Evolutionary conservation across 805 yeast genomes (phyloP), one percentile per base, ranked within the genome.

Genomic region (Priceomyces haplophilus): DNA sequence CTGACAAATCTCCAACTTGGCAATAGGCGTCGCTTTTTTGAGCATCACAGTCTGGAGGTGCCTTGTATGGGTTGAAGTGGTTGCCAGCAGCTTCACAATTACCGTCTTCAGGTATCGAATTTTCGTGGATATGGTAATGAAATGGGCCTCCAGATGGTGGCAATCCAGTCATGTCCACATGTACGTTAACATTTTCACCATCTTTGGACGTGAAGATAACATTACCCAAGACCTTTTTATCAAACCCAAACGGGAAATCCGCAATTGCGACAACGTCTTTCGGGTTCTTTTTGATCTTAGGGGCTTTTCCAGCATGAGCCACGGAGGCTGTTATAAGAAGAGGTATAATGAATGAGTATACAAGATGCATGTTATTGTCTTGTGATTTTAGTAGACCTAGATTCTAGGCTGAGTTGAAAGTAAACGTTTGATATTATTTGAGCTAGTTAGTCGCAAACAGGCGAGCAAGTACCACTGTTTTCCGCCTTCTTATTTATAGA

Each of bases 1-100:
- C 91, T 27, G 86, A 77, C 52, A 84, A 76, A 56, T 84, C 90
- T 44, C 91, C 91, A 33, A 83, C 78, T 61, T 81, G 81, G 58
- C 88, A 84, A 27, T 59, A 66, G 6, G 81, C 59, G 59, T 83
- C 83, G 51, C 74, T 69, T 13, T 66, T 67, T 43, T 69, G 67
- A 20, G 59, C 50, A 41, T 75, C 82, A 60, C 88, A 82, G 38
- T 68, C 70, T 16, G 69, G 61, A 7, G 75, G 62, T 5, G 87
- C 83, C 42, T 66, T 56, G 56, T 74, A 83, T 3, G 90, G 90
- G 54, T 84, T 82, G 45, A 84, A 79, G 49, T 80, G 83, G 15
- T 59, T 61, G 10, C 82, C 83, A 16, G 79, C 75, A 8, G 67
- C 70, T 24, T 75, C 78, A 60, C 89, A 83, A 44, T 67, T 63